Base-by-base conservation (phyloP, 2,329 filamentous ascomycete genomes). In the Ambrosiella beaveri region DNA sequence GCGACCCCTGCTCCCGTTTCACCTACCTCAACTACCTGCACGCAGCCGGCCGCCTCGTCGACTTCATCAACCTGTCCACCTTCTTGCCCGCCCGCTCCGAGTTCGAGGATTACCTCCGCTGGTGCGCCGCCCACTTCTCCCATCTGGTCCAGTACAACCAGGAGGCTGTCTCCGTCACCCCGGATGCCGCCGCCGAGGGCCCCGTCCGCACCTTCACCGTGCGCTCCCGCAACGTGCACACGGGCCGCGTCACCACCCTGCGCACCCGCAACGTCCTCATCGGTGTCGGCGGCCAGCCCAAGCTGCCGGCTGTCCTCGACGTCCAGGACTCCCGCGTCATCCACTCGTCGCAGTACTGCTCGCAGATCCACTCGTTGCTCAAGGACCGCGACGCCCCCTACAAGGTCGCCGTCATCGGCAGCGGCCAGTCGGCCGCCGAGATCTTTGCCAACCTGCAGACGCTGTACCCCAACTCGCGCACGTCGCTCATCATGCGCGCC, bases 1-100 rank as follows among this genome's bases (percentile, higher is more conserved):
- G 91, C 59, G 84, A 97, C 68, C 91, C 91, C 7, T 81, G 85
- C 62, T 95, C 87, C 63, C 79, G 89, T 65, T 97, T 97, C 70
- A 97, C 91, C 12, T 97, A 96, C 71, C 75, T 95, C 67, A 96
- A 96, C 71, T 97, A 97, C 69, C 79, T 97, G 11, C 86, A 94
- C 72, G 72, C 79, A 64, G 85, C 94, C 64, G 77, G 78, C 58
- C 79, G 91, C n/a, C 76, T 97, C 44, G 81, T 95, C 54, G 83
- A 91, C 64, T 97, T 97, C 66, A 89, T 86, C 64, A 97, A 97
- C 71, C 73, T 97, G 54, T 78, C 81, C 65, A 96, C 91, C 0
- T 96, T 96, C 72, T 71, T 94, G 38, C 91, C 91, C 0, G 82
- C 87, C 37, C 81, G 91, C 35, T 75, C 85, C 61, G 91, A 97